Evolutionary conservation across 2,329 filamentous ascomycete genomes (phyloP).

Genomic region (Venturiaceae sp.): DNA sequence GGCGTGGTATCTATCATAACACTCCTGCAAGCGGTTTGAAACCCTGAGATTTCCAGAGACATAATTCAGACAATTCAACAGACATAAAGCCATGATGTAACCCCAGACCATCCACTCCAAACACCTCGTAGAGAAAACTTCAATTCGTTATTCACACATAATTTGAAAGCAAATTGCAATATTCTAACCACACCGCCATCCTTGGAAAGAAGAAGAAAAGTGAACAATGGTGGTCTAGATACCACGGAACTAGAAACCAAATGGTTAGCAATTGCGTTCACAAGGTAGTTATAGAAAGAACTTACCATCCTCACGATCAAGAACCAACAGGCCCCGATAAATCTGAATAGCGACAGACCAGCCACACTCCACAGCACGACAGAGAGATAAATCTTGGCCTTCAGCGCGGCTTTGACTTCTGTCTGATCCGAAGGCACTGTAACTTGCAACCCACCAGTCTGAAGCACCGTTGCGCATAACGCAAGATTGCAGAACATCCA

Average conservation of each 20-base stretch:
- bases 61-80: neutral
- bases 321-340: conserved; percentile 84
- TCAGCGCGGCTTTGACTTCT: conserved; percentile 38
- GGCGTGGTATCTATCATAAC: neutral
- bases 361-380: conserved; percentile 87
- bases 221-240: neutral
- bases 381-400: conserved; percentile 73
- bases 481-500: conserved; percentile 98
- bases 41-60: neutral
- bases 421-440: conserved; percentile 20
- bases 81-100: neutral
- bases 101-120: neutral
- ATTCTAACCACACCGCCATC: too few relatives aligned
- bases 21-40: neutral
- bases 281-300: neutral
- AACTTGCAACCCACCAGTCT: conserved; percentile 67
- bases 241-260: conserved; percentile 1
- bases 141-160: neutral
- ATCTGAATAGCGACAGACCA: conserved; percentile 73
- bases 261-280: neutral
- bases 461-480: conserved; percentile 76
- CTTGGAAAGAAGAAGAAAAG: too few relatives aligned
- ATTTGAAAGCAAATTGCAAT: neutral
- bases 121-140: neutral
- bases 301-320: conserved; percentile 47